Percentiles rank a stretch among this genome's conserved stretches.
Conservation (phyloP, 768 basidiomycete genomes). For the Podaxis pistillaris region DNA sequence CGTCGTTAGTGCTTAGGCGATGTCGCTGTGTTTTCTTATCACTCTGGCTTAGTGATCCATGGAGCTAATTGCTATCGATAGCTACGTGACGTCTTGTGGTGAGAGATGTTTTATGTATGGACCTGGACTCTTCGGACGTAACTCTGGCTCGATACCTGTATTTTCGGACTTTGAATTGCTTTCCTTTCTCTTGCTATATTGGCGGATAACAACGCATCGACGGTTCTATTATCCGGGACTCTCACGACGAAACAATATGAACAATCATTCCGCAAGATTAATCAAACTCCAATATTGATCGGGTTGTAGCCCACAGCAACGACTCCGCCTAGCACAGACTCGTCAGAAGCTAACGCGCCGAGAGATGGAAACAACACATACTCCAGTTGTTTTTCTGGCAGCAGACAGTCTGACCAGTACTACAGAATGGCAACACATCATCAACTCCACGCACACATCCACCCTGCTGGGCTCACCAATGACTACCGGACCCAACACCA, state of each 20-base stretch:
- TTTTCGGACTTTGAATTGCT: not conserved
- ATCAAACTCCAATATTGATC: not conserved
- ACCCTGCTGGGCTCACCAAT: not conserved
- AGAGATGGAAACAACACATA: not conserved
- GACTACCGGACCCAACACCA: constrained; percentile 1
- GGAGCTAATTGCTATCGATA: not conserved
- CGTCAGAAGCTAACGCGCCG: not conserved
- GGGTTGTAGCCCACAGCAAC: constrained; percentile 4
- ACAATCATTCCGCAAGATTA: not conserved
- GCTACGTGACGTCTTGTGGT: not conserved
- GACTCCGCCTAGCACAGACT: not conserved
- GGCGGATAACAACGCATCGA: not conserved
- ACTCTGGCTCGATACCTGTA: not conserved
- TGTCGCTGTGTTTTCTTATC: not conserved
- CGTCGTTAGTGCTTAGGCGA: not conserved
- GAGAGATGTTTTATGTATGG: not conserved
- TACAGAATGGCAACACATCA: not conserved
- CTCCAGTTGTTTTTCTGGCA: not conserved
- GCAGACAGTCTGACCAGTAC: constrained; percentile 1
- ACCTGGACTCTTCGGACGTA: not conserved
- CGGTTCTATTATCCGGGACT: not conserved
- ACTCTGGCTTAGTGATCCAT: not conserved
- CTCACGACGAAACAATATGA: not conserved
- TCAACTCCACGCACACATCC: not conserved
- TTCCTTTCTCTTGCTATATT: not conserved